Conservation (phyloP, 192 early-diverging fungal genomes). For the Coemansia sp. region DNA sequence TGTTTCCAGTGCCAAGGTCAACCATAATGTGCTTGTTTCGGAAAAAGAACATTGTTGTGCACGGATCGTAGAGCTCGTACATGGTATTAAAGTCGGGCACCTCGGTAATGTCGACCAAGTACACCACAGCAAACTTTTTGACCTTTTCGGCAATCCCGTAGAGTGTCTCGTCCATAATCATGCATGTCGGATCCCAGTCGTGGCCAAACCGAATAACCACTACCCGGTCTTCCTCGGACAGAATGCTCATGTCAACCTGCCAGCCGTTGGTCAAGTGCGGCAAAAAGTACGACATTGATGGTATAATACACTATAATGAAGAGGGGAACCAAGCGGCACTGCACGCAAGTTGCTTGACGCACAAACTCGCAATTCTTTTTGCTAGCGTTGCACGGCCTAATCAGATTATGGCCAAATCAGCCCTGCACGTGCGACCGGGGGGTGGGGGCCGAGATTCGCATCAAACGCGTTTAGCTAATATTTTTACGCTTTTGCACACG, state of each 20-base stretch:
- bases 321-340: not conserved
- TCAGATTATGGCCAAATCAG: slow-evolving; percentile 8
- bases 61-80: slow-evolving; percentile 99
- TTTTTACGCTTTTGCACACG: not conserved
- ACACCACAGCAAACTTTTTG: slow-evolving; percentile 98
- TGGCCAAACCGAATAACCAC: slow-evolving; percentile 97
- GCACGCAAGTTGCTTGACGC: not conserved
- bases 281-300: slow-evolving; percentile 45
- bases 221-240: slow-evolving; percentile 96
- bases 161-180: slow-evolving; percentile 97
- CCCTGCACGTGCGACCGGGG: slow-evolving; percentile 1
- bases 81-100: slow-evolving; percentile 94
- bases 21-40: slow-evolving; percentile 98
- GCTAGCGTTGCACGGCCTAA: not conserved
- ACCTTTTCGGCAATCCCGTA: slow-evolving; percentile 91
- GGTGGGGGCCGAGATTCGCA: slow-evolving; percentile 4
- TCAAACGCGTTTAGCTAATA: not conserved
- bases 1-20: slow-evolving; percentile 98
- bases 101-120: slow-evolving; percentile 92
- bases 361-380: not conserved
- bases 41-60: slow-evolving; percentile 97
- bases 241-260: slow-evolving; percentile 99
- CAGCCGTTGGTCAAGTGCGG: slow-evolving; percentile 63
- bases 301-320: not conserved
- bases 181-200: slow-evolving; percentile 94